Evolutionary conservation across 139 green algal genomes (phyloP).

Genomic region (Coelastrella sp.): DNA sequence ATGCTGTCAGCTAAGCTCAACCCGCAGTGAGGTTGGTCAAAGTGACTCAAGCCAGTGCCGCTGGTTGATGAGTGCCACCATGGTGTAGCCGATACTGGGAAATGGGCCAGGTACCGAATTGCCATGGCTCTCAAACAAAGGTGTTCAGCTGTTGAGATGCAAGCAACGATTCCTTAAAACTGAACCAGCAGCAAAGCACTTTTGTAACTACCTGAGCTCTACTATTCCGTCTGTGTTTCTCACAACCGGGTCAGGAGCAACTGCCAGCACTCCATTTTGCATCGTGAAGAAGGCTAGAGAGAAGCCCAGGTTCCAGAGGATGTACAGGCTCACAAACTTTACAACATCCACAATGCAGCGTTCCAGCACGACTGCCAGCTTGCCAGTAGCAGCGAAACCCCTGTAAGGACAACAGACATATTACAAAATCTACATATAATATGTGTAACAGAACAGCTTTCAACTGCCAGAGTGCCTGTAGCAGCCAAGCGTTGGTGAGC

Average conservation of each 20-base stretch:
- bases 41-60: slow-evolving; percentile 58
- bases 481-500: too few relatives aligned
- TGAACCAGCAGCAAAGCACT: too few relatives aligned
- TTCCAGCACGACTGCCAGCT: slow-evolving; percentile 65
- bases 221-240: neutral
- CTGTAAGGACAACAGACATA: neutral
- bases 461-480: too few relatives aligned
- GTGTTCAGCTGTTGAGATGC: neutral
- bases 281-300: slow-evolving; percentile 71
- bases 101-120: neutral
- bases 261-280: slow-evolving; percentile 28
- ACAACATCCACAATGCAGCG: slow-evolving; percentile 56
- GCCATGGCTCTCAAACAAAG: too few relatives aligned
- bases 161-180: too few relatives aligned
- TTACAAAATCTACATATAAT: neutral
- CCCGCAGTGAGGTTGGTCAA: neutral
- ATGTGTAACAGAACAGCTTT: too few relatives aligned
- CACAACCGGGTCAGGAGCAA: neutral
- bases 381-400: slow-evolving; percentile 46
- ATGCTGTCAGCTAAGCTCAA: too few relatives aligned
- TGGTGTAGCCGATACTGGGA: slow-evolving; percentile 32
- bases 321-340: slow-evolving; percentile 60
- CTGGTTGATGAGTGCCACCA: slow-evolving; percentile 47
- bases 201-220: neutral
- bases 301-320: slow-evolving; percentile 68